These are phyloP conservation scores for Cystobasidium tubakii DNA, from an alignment of 768 basidiomycete species.

Conservation along the genomic window DNA sequence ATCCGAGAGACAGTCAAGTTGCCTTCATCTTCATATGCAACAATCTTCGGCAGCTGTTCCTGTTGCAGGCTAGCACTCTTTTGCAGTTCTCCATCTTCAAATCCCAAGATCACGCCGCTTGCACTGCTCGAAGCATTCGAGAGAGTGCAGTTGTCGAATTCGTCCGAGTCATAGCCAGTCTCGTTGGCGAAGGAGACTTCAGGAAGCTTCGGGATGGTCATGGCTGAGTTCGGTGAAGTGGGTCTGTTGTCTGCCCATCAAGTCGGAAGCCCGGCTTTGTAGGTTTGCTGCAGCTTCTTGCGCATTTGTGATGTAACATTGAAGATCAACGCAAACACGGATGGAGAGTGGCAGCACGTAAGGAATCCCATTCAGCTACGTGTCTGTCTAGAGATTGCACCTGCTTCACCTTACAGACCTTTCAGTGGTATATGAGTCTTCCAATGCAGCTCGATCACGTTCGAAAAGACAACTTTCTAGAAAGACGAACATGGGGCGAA, in stretches of 20 bases:
- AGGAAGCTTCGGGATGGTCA: constrained; percentile 9
- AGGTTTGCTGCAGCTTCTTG: too few species aligned
- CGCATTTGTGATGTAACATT: too few species aligned
- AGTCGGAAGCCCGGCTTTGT: too few species aligned
- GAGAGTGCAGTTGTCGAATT: not conserved
- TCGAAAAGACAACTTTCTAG: too few species aligned
- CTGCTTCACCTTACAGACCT: too few species aligned
- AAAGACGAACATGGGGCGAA: too few species aligned
- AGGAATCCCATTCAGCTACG: too few species aligned
- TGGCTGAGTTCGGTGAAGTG: not conserved
- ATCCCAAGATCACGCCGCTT: constrained; percentile 29
- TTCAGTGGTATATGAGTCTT: too few species aligned
- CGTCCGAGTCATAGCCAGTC: constrained; percentile 16
- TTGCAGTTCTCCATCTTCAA: constrained; percentile 31
- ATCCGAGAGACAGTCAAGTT: constrained; percentile 14
- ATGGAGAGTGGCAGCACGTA: too few species aligned
- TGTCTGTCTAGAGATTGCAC: too few species aligned
- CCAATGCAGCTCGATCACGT: too few species aligned
- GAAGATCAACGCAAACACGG: too few species aligned
- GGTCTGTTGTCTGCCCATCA: not conserved
- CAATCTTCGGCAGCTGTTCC: not conserved
- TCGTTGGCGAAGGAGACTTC: constrained; percentile 7
- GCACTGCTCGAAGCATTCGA: constrained; percentile 5
- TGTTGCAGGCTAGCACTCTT: not conserved
- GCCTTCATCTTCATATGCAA: not conserved